These are phyloP conservation scores for Phytophthora lateralis DNA, from an alignment of 352 stramenopile species.

Conservation along the genomic window DNA sequence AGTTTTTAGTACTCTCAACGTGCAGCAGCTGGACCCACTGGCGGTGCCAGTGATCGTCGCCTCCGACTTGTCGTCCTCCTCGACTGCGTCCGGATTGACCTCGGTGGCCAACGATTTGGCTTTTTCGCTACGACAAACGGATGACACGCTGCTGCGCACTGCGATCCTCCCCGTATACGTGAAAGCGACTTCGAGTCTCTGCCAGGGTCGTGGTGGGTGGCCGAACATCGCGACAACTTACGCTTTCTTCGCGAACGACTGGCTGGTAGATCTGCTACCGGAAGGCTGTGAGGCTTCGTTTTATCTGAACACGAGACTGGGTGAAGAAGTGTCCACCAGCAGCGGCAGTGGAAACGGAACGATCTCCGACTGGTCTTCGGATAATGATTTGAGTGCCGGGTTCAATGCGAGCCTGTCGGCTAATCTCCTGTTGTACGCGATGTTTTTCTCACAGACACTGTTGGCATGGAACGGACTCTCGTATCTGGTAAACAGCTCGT, in stretches of 20 bases:
- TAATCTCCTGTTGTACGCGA: slow-evolving; percentile 43
- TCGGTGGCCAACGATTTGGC: slow-evolving; percentile 1
- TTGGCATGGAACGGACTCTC: slow-evolving; percentile 38
- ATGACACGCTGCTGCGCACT: slow-evolving; percentile 44
- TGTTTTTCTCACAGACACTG: slow-evolving; percentile 42
- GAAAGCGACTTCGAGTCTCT: slow-evolving; percentile 24
- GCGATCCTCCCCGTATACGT: slow-evolving; percentile 32
- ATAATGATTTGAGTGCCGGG: background rate
- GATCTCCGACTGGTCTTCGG: background rate
- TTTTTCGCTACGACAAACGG: slow-evolving; percentile 27
- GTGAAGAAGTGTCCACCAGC: background rate
- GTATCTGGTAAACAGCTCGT: slow-evolving; percentile 28
- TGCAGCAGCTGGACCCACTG: slow-evolving; percentile 34
- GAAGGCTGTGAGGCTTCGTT: slow-evolving; percentile 14
- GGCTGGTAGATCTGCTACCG: slow-evolving; percentile 41
- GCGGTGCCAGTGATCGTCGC: slow-evolving; percentile 35
- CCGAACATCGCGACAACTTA: slow-evolving; percentile 38
- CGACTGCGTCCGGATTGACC: background rate
- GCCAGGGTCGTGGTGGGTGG: slow-evolving; percentile 35
- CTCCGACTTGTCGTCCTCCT: slow-evolving; percentile 32
- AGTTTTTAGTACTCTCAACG: slow-evolving; percentile 54
- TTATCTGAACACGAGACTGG: slow-evolving; percentile 23
- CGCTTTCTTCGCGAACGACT: slow-evolving; percentile 40
- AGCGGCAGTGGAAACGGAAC: background rate
- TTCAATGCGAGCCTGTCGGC: slow-evolving; percentile 31